Evolutionary conservation across 495 filamentous ascomycete species (phyloP).

Genomic region (Lophiotrema nucula): DNA sequence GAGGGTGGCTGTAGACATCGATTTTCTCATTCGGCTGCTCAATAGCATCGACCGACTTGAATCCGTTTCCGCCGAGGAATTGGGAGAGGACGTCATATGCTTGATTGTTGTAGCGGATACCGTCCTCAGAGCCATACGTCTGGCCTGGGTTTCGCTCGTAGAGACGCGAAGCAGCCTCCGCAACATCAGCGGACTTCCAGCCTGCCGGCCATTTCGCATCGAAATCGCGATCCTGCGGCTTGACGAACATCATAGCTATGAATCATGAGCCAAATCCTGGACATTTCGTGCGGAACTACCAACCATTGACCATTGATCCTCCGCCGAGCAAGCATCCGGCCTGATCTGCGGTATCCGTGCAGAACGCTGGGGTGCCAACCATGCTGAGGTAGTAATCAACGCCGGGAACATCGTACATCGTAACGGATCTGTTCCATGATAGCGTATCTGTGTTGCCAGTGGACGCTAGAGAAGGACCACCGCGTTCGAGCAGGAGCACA

Average conservation of each 20-base stretch:
- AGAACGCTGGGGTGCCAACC: slow-evolving; percentile 10
- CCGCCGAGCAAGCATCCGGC: slow-evolving; percentile 30
- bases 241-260: slow-evolving; percentile 23
- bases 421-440: slow-evolving; percentile 19
- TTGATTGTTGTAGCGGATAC: slow-evolving; percentile 15
- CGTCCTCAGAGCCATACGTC: slow-evolving; percentile 14
- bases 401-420: slow-evolving; percentile 25
- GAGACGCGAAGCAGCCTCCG: slow-evolving; percentile 8
- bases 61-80: slow-evolving; percentile 15
- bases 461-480: slow-evolving; percentile 33
- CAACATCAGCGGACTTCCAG: slow-evolving; percentile 27
- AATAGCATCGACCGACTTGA: background rate
- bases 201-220: slow-evolving; percentile 21
- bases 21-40: slow-evolving; percentile 15
- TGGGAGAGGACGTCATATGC: slow-evolving; percentile 18
- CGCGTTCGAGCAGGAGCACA: slow-evolving; percentile 46
- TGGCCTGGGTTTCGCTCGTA: slow-evolving; percentile 19
- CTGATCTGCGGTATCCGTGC: slow-evolving; percentile 17
- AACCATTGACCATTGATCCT: slow-evolving; percentile 44
- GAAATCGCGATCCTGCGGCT: slow-evolving; percentile 16
- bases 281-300: background rate
- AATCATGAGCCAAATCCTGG: background rate
- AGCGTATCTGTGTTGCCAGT: slow-evolving; percentile 18
- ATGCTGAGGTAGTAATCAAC: slow-evolving; percentile 15
- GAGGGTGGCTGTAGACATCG: slow-evolving; percentile 19